Conservation (phyloP, 106 monocot species). For the Iris macrosiphon region DNA sequence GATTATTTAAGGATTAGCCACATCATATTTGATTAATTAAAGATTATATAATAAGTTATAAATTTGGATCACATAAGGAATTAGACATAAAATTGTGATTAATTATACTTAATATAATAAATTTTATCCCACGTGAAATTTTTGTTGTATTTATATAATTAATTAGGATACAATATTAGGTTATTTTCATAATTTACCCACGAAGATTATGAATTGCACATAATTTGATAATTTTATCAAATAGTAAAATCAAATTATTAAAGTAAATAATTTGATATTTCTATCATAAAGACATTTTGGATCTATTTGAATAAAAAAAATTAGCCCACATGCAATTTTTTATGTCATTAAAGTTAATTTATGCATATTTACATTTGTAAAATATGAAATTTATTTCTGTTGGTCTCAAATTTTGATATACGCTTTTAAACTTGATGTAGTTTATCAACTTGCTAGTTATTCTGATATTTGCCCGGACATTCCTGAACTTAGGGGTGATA, state of each 20-base stretch:
- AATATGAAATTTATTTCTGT: too few species aligned
- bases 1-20: too few species aligned
- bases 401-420: too few species aligned
- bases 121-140: background rate
- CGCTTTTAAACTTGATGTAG: too few species aligned
- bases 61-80: too few species aligned
- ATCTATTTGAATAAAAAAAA: background rate
- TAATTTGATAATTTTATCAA: constrained; percentile 1
- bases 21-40: too few species aligned
- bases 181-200: constrained; percentile 1
- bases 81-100: background rate
- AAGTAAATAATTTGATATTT: too few species aligned
- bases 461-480: too few species aligned
- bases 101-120: constrained; percentile 1
- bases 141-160: constrained; percentile 2
- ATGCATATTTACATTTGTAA: constrained; percentile 1
- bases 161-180: background rate
- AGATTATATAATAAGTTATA: too few species aligned
- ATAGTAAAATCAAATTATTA: too few species aligned
- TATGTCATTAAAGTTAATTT: background rate
- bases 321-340: background rate
- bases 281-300: too few species aligned
- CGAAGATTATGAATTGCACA: background rate
- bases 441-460: too few species aligned
- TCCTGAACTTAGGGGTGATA: background rate